A percentile compares a stretch with the other conserved stretches of the same genome.
These are phyloP conservation scores for Cercophora sp. DNA, from an alignment of 495 filamentous ascomycete species.

Conservation along the genomic window DNA sequence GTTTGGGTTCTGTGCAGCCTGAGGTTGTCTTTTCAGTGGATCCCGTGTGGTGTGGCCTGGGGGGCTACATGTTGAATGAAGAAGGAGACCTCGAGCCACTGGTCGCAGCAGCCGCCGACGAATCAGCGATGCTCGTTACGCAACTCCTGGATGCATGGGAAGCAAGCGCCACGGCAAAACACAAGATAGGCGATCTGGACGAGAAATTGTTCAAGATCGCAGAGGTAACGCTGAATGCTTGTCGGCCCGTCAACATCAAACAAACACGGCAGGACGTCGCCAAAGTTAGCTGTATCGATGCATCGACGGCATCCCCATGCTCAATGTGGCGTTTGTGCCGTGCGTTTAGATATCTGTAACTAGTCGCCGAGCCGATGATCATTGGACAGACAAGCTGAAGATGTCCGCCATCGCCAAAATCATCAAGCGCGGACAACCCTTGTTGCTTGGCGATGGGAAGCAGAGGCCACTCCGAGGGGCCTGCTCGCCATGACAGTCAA, in stretches of 20 bases:
- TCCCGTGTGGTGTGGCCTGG: not conserved
- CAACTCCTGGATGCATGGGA: slow-evolving; percentile 3
- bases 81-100: not conserved
- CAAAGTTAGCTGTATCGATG: no score
- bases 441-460: not conserved
- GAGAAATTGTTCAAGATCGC: not conserved
- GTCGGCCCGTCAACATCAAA: not conserved
- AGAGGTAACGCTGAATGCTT: not conserved
- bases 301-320: no score
- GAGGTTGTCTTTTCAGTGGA: not conserved
- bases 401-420: not conserved
- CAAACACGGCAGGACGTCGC: no score
- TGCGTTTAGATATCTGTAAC: not conserved
- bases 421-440: slow-evolving; percentile 5
- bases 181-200: not conserved
- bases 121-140: not conserved
- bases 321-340: not conserved
- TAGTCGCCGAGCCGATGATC: not conserved
- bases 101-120: slow-evolving; percentile 11
- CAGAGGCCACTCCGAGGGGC: not conserved
- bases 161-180: not conserved
- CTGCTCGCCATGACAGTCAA: not conserved
- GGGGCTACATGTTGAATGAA: not conserved
- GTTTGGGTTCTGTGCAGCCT: slow-evolving; percentile 9
- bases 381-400: not conserved